Evolutionary conservation across 1,139 yeast species (phyloP).

Genomic region (Kluyveromyces sp.): DNA sequence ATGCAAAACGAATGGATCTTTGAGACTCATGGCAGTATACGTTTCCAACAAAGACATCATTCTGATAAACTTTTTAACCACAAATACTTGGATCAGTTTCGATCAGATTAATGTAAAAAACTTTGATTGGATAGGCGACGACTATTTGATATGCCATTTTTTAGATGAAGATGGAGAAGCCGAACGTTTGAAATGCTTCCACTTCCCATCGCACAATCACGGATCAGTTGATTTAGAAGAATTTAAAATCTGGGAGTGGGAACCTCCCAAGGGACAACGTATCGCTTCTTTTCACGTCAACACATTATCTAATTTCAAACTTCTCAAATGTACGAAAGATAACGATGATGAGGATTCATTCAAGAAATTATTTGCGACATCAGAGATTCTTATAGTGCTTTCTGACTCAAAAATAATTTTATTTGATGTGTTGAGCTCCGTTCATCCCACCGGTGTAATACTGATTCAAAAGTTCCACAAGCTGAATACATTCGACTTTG

Average conservation of each 20-base stretch:
- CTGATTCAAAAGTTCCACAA: conserved; percentile 23
- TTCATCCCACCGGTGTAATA: conserved; percentile 23
- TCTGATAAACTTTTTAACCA: conserved; percentile 24
- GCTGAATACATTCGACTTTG: conserved; percentile 16
- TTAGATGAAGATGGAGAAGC: conserved; percentile 20
- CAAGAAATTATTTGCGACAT: conserved; percentile 25
- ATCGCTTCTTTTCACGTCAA: conserved; percentile 20
- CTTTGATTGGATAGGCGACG: conserved; percentile 30
- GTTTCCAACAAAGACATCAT: conserved; percentile 28
- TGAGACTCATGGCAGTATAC: conserved; percentile 24
- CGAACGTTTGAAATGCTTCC: conserved; percentile 20
- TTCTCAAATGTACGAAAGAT: conserved; percentile 21
- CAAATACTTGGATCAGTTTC: conserved; percentile 27
- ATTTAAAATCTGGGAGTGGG: conserved; percentile 25
- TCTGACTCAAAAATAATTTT: conserved; percentile 15
- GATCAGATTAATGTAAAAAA: conserved; percentile 21
- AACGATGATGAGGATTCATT: conserved; percentile 11
- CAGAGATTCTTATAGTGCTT: conserved; percentile 21
- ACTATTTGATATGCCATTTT: conserved; percentile 26
- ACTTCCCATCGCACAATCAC: conserved; percentile 22
- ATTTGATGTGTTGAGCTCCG: conserved; percentile 25
- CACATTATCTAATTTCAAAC: conserved; percentile 21
- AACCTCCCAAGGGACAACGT: conserved; percentile 14
- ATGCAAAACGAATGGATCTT: conserved; percentile 21
- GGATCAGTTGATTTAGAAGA: conserved; percentile 16